phyloP scores from a whole-genome alignment of 164 flowering plant species.

The Chimonanthus praecox region DNA sequence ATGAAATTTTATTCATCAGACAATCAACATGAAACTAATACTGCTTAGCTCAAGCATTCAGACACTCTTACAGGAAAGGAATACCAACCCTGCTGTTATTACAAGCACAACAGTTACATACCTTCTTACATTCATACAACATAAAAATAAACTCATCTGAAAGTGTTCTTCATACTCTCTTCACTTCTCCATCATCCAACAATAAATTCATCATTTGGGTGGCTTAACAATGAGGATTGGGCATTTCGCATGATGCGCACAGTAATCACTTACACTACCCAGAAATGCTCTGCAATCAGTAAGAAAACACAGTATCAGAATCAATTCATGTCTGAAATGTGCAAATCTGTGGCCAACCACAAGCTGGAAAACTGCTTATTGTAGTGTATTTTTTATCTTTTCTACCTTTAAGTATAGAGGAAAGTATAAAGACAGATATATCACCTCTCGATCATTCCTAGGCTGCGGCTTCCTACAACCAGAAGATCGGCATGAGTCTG shows the following conservation, averaged over 20 bases:
- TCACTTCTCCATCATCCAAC: neutral
- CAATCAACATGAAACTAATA: too few relatives aligned
- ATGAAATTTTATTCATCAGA: too few relatives aligned
- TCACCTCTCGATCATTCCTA: conserved; percentile 29
- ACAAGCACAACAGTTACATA: too few relatives aligned
- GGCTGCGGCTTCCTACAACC: conserved; percentile 31
- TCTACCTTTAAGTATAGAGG: too few relatives aligned
- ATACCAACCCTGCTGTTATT: too few relatives aligned
- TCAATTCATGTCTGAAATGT: neutral
- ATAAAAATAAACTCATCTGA: too few relatives aligned
- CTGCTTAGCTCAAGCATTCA: too few relatives aligned
- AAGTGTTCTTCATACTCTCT: neutral
- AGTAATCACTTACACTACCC: conserved; percentile 48
- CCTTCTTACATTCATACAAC: neutral
- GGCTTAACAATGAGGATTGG: conserved; percentile 37
- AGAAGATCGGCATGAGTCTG: conserved; percentile 17
- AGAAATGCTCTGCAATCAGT: conserved; percentile 31
- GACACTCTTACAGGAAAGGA: too few relatives aligned
- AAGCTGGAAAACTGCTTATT: too few relatives aligned
- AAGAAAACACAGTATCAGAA: neutral
- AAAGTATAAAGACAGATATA: too few relatives aligned
- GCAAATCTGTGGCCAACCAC: too few relatives aligned
- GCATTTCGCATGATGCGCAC: conserved; percentile 36
- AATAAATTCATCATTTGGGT: conserved; percentile 9
- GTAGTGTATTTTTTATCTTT: too few relatives aligned